Conservation (phyloP, 768 basidiomycete species). For the Gelatoporia subvermispora region DNA sequence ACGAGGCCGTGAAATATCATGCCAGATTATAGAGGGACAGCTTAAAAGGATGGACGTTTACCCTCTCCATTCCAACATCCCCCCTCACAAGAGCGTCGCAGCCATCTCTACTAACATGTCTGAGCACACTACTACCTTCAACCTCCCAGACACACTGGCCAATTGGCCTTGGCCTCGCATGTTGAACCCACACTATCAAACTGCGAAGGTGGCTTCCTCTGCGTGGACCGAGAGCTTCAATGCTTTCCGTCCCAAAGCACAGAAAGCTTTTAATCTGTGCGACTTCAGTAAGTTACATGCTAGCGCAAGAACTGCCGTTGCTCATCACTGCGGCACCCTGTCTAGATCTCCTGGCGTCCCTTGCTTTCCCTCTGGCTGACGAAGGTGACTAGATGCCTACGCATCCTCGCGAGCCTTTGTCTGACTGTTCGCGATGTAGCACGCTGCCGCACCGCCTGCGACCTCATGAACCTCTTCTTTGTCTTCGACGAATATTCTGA, state of each 20-base stretch:
- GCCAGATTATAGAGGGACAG: too few species aligned
- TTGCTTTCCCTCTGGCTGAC: conserved; percentile 4
- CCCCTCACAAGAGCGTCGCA: too few species aligned
- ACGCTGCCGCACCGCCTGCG: conserved; percentile 11
- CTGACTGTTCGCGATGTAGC: neutral
- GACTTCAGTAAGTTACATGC: conserved; percentile 16
- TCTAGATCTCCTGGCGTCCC: conserved; percentile 9
- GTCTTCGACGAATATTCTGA: conserved; percentile 25
- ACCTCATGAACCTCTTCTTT: conserved; percentile 26
- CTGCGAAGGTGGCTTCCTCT: conserved; percentile 19
- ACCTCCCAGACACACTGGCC: conserved; percentile 22
- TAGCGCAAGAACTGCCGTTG: too few species aligned
- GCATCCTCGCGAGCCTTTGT: neutral
- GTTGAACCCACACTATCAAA: conserved; percentile 24
- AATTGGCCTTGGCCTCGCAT: conserved; percentile 26
- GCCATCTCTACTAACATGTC: too few species aligned
- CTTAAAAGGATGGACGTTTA: too few species aligned
- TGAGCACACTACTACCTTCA: neutral
- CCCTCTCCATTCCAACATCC: too few species aligned
- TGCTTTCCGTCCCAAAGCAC: conserved; percentile 19
- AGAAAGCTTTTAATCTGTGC: conserved; percentile 23
- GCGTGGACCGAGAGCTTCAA: conserved; percentile 24
- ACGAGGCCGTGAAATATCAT: too few species aligned
- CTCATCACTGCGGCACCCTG: neutral
- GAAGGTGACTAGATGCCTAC: neutral